Conservation (phyloP, 2,329 filamentous ascomycete species). For the Aspergillus fructus region DNA sequence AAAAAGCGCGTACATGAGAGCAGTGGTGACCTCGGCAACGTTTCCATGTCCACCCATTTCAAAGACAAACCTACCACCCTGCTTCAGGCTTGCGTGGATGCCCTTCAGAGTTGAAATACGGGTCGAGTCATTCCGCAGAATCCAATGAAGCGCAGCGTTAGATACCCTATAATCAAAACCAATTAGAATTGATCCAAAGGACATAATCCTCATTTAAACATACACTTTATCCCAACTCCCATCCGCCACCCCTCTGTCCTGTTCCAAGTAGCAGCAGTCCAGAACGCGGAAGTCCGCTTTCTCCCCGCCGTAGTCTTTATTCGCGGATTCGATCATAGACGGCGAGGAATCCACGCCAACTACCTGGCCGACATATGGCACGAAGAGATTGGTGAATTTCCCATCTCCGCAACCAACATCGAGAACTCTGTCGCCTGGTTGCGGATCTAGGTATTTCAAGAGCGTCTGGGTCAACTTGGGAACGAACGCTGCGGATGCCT, state of each 20-base stretch:
- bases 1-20: constrained; percentile 55
- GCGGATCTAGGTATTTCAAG: constrained; percentile 58
- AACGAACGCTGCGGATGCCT: constrained; percentile 62
- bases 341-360: constrained; percentile 61
- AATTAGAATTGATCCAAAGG: not conserved
- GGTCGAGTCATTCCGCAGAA: constrained; percentile 51
- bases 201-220: not conserved
- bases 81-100: constrained; percentile 53
- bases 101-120: constrained; percentile 55
- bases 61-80: constrained; percentile 61
- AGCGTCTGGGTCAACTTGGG: constrained; percentile 62
- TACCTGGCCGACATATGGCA: constrained; percentile 50
- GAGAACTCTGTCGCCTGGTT: constrained; percentile 58
- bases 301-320: constrained; percentile 38
- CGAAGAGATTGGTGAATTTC: constrained; percentile 57
- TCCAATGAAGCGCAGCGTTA: constrained; percentile 68
- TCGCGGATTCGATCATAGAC: constrained; percentile 58
- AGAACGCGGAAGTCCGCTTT: constrained; percentile 31
- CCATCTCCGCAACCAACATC: constrained; percentile 68
- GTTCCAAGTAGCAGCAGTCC: constrained; percentile 37
- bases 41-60: constrained; percentile 74
- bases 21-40: constrained; percentile 61
- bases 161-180: constrained; percentile 44
- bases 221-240: constrained; percentile 53
- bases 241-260: constrained; percentile 23